A percentile compares a stretch with the other conserved stretches of the same genome.
Evolutionary conservation across 2,329 filamentous ascomycete genomes (phyloP).

Genomic region (Diaporthe australafricana): DNA sequence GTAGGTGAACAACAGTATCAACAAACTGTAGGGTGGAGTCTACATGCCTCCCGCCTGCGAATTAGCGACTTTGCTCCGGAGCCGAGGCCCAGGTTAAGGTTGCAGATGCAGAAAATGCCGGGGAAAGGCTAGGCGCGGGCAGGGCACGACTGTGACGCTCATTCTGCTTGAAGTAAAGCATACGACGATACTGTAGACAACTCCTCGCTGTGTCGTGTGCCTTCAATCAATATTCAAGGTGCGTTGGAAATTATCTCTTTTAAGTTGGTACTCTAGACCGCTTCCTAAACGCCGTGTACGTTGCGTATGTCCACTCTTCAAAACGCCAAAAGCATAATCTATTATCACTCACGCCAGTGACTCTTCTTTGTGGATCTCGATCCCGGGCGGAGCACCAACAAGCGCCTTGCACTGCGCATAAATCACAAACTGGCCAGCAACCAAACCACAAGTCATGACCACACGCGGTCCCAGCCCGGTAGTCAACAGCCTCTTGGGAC

Average conservation of each 20-base stretch:
- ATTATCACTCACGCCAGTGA: conserved; percentile 31
- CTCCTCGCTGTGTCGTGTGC: neutral
- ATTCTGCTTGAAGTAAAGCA: conserved; percentile 27
- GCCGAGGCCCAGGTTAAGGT: conserved; percentile 26
- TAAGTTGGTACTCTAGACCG: neutral
- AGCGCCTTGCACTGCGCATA: conserved; percentile 66
- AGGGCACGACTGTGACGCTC: conserved; percentile 24
- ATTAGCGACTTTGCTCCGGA: conserved; percentile 1
- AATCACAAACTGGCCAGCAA: conserved; percentile 66
- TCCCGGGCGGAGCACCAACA: conserved; percentile 61
- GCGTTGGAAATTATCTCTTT: neutral
- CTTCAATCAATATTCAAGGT: neutral
- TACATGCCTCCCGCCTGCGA: too few relatives aligned
- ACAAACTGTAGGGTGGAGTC: too few relatives aligned
- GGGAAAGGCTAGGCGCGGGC: conserved; percentile 47
- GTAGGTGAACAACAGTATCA: too few relatives aligned
- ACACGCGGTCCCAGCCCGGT: conserved; percentile 63
- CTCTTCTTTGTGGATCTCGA: conserved; percentile 65
- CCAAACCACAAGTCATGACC: conserved; percentile 65
- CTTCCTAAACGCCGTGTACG: conserved; percentile 12
- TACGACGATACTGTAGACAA: neutral
- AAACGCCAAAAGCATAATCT: conserved; percentile 19
- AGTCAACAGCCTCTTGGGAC: conserved; percentile 58
- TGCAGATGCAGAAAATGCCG: neutral
- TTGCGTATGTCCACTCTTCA: neutral